Evolutionary conservation across 345 rosid genomes (phyloP), one percentile per base, ranked within the genome.

Genomic region (Heritiera littoralis): DNA sequence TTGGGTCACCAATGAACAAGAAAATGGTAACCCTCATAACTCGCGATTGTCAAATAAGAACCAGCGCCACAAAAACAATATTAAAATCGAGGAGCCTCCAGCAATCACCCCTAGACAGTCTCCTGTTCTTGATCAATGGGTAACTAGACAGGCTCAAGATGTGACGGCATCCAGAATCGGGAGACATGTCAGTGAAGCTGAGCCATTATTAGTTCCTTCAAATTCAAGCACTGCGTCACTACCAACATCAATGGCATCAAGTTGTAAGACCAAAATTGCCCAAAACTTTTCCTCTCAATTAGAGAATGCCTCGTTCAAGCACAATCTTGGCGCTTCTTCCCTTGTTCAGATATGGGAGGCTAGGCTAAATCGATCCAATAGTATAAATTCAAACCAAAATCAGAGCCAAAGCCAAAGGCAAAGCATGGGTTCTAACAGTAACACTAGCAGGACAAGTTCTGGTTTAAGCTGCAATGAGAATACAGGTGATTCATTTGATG

Each of bases 281-380:
- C 74, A 59, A 14, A 76, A 41, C 7, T 20, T 75, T 46, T 48
- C 78, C 11, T 55, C 80, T 63, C 85, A 81, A 68, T 77, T 73
- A 1, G 83, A 78, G 58, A 71, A 58, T 11, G 40, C 81, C 15
- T 49, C 77, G 2, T 68, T 3, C 52, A 66, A 55, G 0, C 77
- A 70, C 5, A 89, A 78, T n/a, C 85, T 20, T 30, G 93, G 89
- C 0, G 98, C 98, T 54, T 93, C 97, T 38, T 95, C 98, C 7
- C 91, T 95, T 9, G 98, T 95, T 54, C 98, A 92, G 82, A 92
- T 95, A 75, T 95, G 98, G 98, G 98, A 95, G 80, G 94, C 95
- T 1, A 90, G 97, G 84, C 81, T 90, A n/a, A 83, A 85, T 32
- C 89, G 82, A 56, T 84, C 86, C 74, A 79, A 79, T 8, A 84